Evolutionary conservation across 2,329 filamentous ascomycete genomes (phyloP).

Genomic region (Cytospora piceicola): DNA sequence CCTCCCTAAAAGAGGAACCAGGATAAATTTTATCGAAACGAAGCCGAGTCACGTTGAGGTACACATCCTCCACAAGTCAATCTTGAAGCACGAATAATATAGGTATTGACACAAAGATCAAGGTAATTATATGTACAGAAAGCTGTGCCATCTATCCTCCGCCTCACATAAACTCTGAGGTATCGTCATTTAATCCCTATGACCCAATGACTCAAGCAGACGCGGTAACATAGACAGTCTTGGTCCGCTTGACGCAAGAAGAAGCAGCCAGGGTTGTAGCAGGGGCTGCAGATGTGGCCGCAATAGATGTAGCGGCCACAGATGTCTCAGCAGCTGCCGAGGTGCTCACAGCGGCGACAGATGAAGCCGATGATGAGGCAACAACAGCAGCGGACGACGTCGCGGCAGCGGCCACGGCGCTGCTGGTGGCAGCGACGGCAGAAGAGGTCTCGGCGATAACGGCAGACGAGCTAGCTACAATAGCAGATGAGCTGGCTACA

Average conservation of each 20-base stretch:
- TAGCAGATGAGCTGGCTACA: no score
- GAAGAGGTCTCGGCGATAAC: neutral
- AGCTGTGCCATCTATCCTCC: slow-evolving; percentile 6
- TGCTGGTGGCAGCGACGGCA: slow-evolving; percentile 11
- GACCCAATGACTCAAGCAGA: slow-evolving; percentile 9
- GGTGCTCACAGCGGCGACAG: slow-evolving; percentile 3
- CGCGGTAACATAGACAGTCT: slow-evolving; percentile 29
- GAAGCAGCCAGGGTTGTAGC: slow-evolving; percentile 19
- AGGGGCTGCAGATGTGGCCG: slow-evolving; percentile 24
- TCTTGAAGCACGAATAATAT: slow-evolving; percentile 9
- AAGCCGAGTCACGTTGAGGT: neutral
- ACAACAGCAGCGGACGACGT: neutral
- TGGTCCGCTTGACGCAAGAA: slow-evolving; percentile 28
- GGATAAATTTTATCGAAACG: no score
- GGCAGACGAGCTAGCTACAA: neutral
- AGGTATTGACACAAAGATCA: slow-evolving; percentile 29
- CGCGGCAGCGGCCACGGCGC: slow-evolving; percentile 3
- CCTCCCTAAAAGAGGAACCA: no score
- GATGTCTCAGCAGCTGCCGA: slow-evolving; percentile 6
- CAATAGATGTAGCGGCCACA: slow-evolving; percentile 4
- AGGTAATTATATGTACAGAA: slow-evolving; percentile 24
- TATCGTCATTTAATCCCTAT: neutral
- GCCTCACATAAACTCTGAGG: neutral
- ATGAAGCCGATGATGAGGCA: slow-evolving; percentile 17
- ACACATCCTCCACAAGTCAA: neutral